Base-by-base conservation (phyloP, 768 basidiomycete species). In the Termitomyces sp. region DNA sequence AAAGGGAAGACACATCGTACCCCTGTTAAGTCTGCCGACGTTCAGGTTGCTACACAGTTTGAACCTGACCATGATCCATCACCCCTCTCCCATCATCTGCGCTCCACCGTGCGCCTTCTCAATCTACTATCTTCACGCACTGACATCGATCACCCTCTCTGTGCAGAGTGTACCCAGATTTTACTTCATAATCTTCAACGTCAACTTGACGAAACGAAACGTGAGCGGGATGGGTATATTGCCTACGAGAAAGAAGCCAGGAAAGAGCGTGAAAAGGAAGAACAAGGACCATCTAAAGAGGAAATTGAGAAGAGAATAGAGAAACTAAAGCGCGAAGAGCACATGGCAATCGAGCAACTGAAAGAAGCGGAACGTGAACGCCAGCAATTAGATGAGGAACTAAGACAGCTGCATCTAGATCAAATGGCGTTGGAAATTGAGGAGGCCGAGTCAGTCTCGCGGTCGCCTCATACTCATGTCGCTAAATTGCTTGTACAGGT, bases 111-210 rank as follows among this genome's bases (percentile, higher is more conserved):
- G 59, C 84, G 84, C 20, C 77, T 94, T 39, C 87, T 91, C 69
- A 89, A 88, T 68, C 70, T 92, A 31, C 77, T 93, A 45, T 90
- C 90, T 13, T 82, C 86, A 56, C 79, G 86, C 44, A 86, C 88
- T 53, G 88, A 89, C 33, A 83, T 95, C 45, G 92, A 94, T 69
- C 94, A 98, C 68, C 97, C 97, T 5, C 79, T 99, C 8, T 99
- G 97, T 70, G 85, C 89, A 0, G 96, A 98, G 66, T 99, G 97
- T 71, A 92, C 94, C 3, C 87, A 90, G 65, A 81, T 88, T 49
- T 73, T 98, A 34, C 81, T 95, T 31, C 77, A 77, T 1, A 84
- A 83, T 26, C 81, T 98, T 33, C 85, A 89, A 64, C 81, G 81
- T 47, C 87, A 93, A 66, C 77, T 96, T 16, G 93, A 96, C 57